A percentile compares a stretch with the other conserved stretches of the same genome.
Conservation (phyloP, 768 basidiomycete species). For the Rhizopogon vinicolor region DNA sequence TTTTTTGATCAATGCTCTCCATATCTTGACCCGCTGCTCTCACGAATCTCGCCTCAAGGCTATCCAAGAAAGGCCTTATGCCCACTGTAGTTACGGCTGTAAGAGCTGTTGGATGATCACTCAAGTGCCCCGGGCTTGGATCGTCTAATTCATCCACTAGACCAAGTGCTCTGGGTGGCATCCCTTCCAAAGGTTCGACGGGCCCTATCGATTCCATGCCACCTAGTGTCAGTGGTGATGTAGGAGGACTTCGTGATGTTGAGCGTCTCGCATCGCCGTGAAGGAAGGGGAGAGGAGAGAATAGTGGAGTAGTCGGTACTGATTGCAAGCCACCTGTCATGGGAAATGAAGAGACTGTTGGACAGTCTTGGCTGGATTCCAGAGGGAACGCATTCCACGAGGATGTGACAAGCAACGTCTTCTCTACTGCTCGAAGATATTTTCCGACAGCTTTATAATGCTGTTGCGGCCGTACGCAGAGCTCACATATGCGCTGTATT, state of each 20-base stretch:
- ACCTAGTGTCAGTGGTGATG: conserved; percentile 61
- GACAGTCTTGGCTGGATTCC: conserved; percentile 26
- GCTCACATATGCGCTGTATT: conserved; percentile 84
- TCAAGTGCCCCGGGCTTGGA: conserved; percentile 79
- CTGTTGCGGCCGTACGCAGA: conserved; percentile 60
- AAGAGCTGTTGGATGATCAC: conserved; percentile 71
- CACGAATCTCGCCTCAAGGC: conserved; percentile 61
- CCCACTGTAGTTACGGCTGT: conserved; percentile 53
- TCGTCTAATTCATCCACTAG: conserved; percentile 86
- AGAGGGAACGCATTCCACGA: conserved; percentile 68
- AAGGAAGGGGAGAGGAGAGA: conserved; percentile 84
- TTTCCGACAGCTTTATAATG: conserved; percentile 81
- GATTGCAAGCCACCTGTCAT: conserved; percentile 46
- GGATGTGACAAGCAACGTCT: conserved; percentile 79
- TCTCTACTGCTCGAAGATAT: conserved; percentile 84
- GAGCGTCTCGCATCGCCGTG: conserved; percentile 81
- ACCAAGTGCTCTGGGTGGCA: conserved; percentile 52
- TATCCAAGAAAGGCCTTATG: conserved; percentile 47
- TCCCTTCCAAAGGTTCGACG: conserved; percentile 30
- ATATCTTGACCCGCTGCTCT: conserved; percentile 34
- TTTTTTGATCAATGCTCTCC: conserved; percentile 35
- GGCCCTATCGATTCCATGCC: conserved; percentile 27
- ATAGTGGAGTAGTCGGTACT: conserved; percentile 72
- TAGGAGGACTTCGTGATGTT: conserved; percentile 74
- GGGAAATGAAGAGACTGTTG: conserved; percentile 27